Conservation (phyloP, 2,329 filamentous ascomycete genomes). For the Neurospora crassa region DNA sequence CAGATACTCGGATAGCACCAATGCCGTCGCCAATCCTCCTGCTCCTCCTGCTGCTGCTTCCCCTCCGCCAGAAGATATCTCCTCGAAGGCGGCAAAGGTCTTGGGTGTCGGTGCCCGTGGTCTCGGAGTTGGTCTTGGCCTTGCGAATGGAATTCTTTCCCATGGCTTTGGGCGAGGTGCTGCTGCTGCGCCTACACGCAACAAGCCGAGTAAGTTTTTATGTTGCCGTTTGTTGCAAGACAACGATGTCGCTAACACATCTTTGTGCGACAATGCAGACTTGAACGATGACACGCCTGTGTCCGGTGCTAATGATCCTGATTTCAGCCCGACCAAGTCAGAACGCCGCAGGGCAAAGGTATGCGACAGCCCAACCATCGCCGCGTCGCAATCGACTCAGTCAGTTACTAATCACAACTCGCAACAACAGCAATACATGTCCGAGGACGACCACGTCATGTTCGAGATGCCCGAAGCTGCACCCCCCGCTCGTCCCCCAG, state of each 20-base stretch:
- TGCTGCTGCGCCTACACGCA: conserved; percentile 23
- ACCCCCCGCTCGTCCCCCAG: conserved; percentile 41
- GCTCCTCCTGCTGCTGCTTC: background rate
- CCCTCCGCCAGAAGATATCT: conserved; percentile 56
- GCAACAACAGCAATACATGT: conserved; percentile 54
- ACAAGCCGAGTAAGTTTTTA: conserved; percentile 30
- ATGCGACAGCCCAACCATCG: conserved; percentile 10
- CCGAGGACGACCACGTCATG: conserved; percentile 55
- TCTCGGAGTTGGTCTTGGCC: conserved; percentile 8
- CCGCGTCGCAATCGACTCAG: conserved; percentile 5
- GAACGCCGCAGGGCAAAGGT: conserved; percentile 37
- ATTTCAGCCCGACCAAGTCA: conserved; percentile 36
- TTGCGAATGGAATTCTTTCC: conserved; percentile 4
- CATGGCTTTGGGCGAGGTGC: conserved; percentile 23
- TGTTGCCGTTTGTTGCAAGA: background rate
- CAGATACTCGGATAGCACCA: conserved; percentile 57
- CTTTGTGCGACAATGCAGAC: background rate
- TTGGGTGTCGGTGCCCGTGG: conserved; percentile 45
- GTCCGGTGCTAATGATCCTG: conserved; percentile 27
- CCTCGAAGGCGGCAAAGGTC: conserved; percentile 69
- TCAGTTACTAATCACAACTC: conserved; percentile 30
- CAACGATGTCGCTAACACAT: conserved; percentile 8
- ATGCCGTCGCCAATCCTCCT: conserved; percentile 48
- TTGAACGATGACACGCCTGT: background rate
- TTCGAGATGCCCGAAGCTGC: conserved; percentile 36